Conservation (phyloP, 495 filamentous ascomycete genomes). For the Thozetella sp. region DNA sequence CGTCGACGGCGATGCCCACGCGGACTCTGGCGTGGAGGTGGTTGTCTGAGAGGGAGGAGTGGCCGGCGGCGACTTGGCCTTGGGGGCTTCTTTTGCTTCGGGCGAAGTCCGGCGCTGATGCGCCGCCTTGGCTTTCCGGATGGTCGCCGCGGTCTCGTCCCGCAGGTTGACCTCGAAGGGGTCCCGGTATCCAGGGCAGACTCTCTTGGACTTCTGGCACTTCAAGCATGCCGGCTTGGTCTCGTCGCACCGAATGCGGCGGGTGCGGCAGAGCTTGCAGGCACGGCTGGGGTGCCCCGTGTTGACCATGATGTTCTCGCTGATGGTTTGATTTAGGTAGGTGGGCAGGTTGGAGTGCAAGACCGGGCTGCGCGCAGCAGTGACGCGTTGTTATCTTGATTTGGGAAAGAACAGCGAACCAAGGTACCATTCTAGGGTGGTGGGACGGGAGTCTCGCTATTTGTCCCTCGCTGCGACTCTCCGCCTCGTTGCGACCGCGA, state of each 20-base stretch:
- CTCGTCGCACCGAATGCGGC: neutral
- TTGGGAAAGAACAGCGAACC: no score
- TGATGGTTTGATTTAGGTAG: no score
- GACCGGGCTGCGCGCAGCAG: no score
- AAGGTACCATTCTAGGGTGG: no score
- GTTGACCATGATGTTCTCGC: neutral
- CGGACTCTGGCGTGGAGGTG: neutral
- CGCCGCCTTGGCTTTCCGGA: neutral
- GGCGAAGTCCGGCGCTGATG: neutral
- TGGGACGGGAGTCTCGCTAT: no score
- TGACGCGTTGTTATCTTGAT: no score
- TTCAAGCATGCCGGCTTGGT: neutral
- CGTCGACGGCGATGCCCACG: neutral
- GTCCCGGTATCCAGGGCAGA: neutral
- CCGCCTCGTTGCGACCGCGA: no score
- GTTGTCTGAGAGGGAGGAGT: neutral
- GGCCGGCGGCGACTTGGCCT: neutral
- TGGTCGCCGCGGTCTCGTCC: neutral
- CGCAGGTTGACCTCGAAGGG: neutral
- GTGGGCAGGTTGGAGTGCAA: neutral
- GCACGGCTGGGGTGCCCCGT: neutral
- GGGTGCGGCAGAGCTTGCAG: conserved; percentile 1
- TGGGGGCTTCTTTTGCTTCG: neutral
- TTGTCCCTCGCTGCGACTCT: no score
- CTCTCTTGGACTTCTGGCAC: neutral